phyloP scores from a whole-genome alignment of 352 stramenopile genomes.

The Pythium brassicae region DNA sequence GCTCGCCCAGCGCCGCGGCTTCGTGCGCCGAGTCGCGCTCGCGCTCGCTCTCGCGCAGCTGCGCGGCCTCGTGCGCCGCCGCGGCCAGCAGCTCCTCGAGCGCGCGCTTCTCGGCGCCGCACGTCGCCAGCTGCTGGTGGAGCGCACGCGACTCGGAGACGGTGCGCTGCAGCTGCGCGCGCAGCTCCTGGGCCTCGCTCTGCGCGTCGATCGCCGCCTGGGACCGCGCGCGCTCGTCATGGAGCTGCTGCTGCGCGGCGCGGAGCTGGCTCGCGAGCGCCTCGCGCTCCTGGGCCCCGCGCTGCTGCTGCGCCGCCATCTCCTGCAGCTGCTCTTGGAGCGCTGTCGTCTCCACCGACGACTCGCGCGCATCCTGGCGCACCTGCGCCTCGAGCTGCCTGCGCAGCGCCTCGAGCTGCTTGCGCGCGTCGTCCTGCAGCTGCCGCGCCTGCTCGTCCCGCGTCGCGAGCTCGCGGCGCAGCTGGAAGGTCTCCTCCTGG shows the following conservation, averaged over 20 bases:
- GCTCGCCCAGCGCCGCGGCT: constrained; percentile 49
- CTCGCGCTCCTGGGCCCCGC: constrained; percentile 52
- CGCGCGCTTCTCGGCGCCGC: constrained; percentile 33
- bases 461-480: constrained; percentile 44
- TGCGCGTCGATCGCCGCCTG: constrained; percentile 36
- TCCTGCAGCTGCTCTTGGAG: constrained; percentile 46
- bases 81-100: constrained; percentile 42
- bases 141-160: constrained; percentile 27
- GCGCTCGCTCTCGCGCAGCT: constrained; percentile 38
- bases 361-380: constrained; percentile 51
- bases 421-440: constrained; percentile 51
- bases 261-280: constrained; percentile 41
- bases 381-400: constrained; percentile 54
- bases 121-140: constrained; percentile 45
- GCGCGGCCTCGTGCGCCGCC: constrained; percentile 45
- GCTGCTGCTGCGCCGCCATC: constrained; percentile 31
- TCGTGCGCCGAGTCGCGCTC: constrained; percentile 46
- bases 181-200: constrained; percentile 35
- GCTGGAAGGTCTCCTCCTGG: constrained; percentile 61
- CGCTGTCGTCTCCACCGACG: constrained; percentile 40
- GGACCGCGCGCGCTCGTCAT: constrained; percentile 52
- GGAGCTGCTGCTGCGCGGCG: constrained; percentile 44
- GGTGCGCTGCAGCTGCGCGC: constrained; percentile 45
- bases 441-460: constrained; percentile 55
- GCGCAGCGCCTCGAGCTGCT: constrained; percentile 53